Evolutionary conservation across 2,329 filamentous ascomycete genomes (phyloP).

Genomic region (Aotearoamyces nothofagi): DNA sequence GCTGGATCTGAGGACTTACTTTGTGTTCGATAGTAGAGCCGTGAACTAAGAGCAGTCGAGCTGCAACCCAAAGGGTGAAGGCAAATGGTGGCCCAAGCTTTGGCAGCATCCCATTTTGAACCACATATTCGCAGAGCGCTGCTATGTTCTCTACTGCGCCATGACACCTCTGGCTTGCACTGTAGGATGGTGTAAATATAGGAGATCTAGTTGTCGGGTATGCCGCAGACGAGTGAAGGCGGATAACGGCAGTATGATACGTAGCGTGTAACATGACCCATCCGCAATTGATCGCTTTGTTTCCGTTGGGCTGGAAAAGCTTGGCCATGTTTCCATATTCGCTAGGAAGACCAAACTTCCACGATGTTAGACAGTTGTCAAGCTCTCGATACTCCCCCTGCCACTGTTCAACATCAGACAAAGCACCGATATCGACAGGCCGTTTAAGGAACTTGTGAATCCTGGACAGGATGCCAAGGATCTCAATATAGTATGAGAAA

Average conservation of each 20-base stretch:
- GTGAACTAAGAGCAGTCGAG: slow-evolving; percentile 74
- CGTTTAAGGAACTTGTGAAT: slow-evolving; percentile 82
- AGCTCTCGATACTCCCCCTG: slow-evolving; percentile 76
- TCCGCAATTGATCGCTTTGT: slow-evolving; percentile 60
- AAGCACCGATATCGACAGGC: slow-evolving; percentile 73
- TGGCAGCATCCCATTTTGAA: slow-evolving; percentile 56
- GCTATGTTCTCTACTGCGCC: slow-evolving; percentile 72
- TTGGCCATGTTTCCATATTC: slow-evolving; percentile 78
- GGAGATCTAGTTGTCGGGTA: slow-evolving; percentile 81
- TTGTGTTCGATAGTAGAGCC: slow-evolving; percentile 80
- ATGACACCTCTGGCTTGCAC: slow-evolving; percentile 69
- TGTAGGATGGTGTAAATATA: slow-evolving; percentile 81
- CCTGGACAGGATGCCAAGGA: slow-evolving; percentile 71
- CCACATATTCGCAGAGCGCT: slow-evolving; percentile 63
- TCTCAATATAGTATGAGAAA: slow-evolving; percentile 83
- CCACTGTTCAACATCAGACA: slow-evolving; percentile 80
- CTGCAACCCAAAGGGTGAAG: slow-evolving; percentile 85
- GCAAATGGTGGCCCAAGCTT: slow-evolving; percentile 84
- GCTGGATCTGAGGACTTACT: slow-evolving; percentile 61
- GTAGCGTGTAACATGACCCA: slow-evolving; percentile 89
- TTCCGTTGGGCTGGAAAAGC: slow-evolving; percentile 53
- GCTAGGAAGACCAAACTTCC: slow-evolving; percentile 70
- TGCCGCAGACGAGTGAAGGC: slow-evolving; percentile 80
- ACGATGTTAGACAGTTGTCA: slow-evolving; percentile 62
- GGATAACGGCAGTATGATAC: slow-evolving; percentile 79